Evolutionary conservation across 2,329 filamentous ascomycete genomes (phyloP).

Genomic region (Diplodia intermedia): DNA sequence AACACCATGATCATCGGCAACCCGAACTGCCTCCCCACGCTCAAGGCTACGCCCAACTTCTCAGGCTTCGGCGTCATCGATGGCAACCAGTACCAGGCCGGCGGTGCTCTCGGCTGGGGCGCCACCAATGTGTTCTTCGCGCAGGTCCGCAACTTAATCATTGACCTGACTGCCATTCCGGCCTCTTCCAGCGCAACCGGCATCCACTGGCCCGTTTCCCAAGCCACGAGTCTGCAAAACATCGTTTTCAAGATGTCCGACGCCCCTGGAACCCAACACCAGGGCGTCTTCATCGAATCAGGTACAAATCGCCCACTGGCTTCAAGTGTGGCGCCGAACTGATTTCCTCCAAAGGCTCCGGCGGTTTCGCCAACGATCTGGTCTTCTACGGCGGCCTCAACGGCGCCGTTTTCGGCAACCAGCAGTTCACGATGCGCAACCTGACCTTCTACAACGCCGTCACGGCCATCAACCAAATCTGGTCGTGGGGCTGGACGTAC

Average conservation of each 20-base stretch:
- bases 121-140: slow-evolving; percentile 70
- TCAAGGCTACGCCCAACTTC: slow-evolving; percentile 63
- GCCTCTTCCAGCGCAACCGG: slow-evolving; percentile 51
- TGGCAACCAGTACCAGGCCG: slow-evolving; percentile 58
- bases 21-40: slow-evolving; percentile 61
- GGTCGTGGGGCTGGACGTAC: slow-evolving; percentile 67
- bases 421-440: slow-evolving; percentile 64
- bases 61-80: slow-evolving; percentile 64
- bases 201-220: slow-evolving; percentile 56
- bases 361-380: slow-evolving; percentile 56
- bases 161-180: slow-evolving; percentile 64
- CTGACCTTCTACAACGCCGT: slow-evolving; percentile 59
- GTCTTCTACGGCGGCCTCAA: slow-evolving; percentile 53
- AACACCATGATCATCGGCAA: slow-evolving; percentile 69
- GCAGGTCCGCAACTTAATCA: slow-evolving; percentile 69
- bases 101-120: slow-evolving; percentile 49
- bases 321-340: slow-evolving; percentile 7
- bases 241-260: slow-evolving; percentile 54
- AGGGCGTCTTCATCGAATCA: slow-evolving; percentile 54
- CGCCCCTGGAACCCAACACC: slow-evolving; percentile 54
- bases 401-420: slow-evolving; percentile 53
- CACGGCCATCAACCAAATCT: slow-evolving; percentile 64
- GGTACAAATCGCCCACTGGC: background rate
- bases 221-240: slow-evolving; percentile 55
- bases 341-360: slow-evolving; percentile 43